Conservation (phyloP, 2,329 filamentous ascomycete species). For the Uncinocarpus reesii region DNA sequence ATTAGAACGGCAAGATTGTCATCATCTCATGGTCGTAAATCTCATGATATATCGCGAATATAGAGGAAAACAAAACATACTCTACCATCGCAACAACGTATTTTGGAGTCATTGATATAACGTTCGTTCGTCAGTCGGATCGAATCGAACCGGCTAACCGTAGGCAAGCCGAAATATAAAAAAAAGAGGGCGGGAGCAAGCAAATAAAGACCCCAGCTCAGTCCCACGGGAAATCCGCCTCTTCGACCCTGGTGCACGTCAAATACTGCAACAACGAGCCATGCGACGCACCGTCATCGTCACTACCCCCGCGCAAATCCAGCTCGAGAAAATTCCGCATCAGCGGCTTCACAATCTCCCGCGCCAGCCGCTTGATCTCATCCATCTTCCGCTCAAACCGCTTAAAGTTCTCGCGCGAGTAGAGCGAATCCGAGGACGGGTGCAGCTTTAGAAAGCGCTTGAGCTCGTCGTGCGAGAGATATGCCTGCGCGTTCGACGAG, state of each 20-base stretch:
- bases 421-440: conserved; percentile 48
- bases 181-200: background rate
- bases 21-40: conserved; percentile 7
- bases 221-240: conserved; percentile 55
- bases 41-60: background rate
- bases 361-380: conserved; percentile 74
- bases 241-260: conserved; percentile 54
- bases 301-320: conserved; percentile 46
- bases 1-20: background rate
- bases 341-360: conserved; percentile 71
- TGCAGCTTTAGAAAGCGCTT: conserved; percentile 80
- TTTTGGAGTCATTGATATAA: too few relatives aligned
- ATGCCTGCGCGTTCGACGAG: conserved; percentile 49
- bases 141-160: background rate
- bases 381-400: conserved; percentile 80
- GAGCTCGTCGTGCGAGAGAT: conserved; percentile 75
- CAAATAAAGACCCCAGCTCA: conserved; percentile 14
- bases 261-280: conserved; percentile 45
- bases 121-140: background rate
- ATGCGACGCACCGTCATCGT: conserved; percentile 26
- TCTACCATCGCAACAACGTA: too few relatives aligned
- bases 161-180: background rate
- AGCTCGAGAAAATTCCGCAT: conserved; percentile 79
- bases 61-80: too few relatives aligned
- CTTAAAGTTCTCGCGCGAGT: conserved; percentile 74